Percentiles rank a stretch among this genome's conserved stretches.
phyloP scores from a whole-genome alignment of 805 yeast genomes.

The Hanseniaspora mollemarum region DNA sequence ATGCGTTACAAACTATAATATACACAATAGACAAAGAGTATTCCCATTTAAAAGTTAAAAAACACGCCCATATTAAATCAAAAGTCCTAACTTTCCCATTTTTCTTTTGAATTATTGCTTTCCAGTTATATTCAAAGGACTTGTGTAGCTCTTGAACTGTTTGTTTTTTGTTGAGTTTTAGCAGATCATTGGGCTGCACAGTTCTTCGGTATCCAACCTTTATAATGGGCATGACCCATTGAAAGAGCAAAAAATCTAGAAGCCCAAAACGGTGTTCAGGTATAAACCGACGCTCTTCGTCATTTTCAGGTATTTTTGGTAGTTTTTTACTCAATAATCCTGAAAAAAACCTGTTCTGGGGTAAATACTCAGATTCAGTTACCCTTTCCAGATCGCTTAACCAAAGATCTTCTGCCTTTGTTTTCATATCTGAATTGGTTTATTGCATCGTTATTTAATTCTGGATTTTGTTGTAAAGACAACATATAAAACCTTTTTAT shows the following conservation, averaged over 20 bases:
- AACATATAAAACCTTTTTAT: no score
- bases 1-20: slow-evolving; percentile 38
- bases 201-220: slow-evolving; percentile 53
- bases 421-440: background rate
- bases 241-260: slow-evolving; percentile 32
- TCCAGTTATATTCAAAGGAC: slow-evolving; percentile 24
- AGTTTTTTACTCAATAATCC: slow-evolving; percentile 39
- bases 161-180: slow-evolving; percentile 30
- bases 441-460: background rate
- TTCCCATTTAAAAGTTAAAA: slow-evolving; percentile 39
- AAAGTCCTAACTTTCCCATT: slow-evolving; percentile 31
- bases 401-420: background rate
- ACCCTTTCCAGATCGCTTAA: slow-evolving; percentile 27
- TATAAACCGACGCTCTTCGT: slow-evolving; percentile 36
- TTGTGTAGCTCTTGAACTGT: slow-evolving; percentile 29
- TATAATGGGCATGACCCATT: slow-evolving; percentile 52
- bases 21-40: slow-evolving; percentile 34
- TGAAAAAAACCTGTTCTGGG: slow-evolving; percentile 42
- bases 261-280: slow-evolving; percentile 26
- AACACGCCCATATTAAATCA: slow-evolving; percentile 36
- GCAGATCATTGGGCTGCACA: slow-evolving; percentile 45
- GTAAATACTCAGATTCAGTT: slow-evolving; percentile 27
- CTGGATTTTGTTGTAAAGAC: no score
- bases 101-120: slow-evolving; percentile 27
- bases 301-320: slow-evolving; percentile 38